Percentiles rank a stretch among this genome's conserved stretches.
Evolutionary conservation across 768 basidiomycete genomes (phyloP).

Genomic region (Mycena vitilis): DNA sequence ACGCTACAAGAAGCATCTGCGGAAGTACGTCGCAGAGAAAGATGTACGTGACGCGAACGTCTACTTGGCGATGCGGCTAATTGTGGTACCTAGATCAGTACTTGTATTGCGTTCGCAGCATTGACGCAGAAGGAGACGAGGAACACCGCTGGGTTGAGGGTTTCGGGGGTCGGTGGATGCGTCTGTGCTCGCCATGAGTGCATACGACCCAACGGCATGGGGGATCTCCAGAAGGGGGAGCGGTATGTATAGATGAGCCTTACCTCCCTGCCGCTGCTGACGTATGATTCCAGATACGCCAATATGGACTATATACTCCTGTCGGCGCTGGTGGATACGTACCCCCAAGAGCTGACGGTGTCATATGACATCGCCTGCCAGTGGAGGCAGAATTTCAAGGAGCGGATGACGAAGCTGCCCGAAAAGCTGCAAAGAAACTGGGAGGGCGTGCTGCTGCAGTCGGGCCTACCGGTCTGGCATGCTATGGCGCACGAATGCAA

Average conservation of each 20-base stretch:
- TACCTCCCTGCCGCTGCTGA: too few relatives aligned
- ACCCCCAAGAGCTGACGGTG: neutral
- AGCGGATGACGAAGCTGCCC: constrained; percentile 14
- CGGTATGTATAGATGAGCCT: constrained; percentile 12
- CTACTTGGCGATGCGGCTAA: neutral
- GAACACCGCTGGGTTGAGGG: constrained; percentile 23
- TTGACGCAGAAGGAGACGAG: constrained; percentile 37
- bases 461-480: constrained; percentile 32
- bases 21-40: constrained; percentile 17
- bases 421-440: neutral
- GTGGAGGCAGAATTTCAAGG: constrained; percentile 27
- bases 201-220: constrained; percentile 35
- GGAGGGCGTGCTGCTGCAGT: neutral
- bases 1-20: constrained; percentile 15
- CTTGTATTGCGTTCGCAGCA: constrained; percentile 36
- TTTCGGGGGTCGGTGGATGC: constrained; percentile 30
- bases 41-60: constrained; percentile 9
- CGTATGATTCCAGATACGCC: constrained; percentile 28
- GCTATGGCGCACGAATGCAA: neutral
- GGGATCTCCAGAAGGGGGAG: constrained; percentile 42
- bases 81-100: constrained; percentile 21
- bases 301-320: constrained; percentile 42
- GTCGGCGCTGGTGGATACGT: constrained; percentile 25
- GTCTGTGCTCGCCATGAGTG: constrained; percentile 37
- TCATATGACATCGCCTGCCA: constrained; percentile 45